phyloP scores from a whole-genome alignment of 176 grass and related monocot genomes.

The Ensete glaucum region DNA sequence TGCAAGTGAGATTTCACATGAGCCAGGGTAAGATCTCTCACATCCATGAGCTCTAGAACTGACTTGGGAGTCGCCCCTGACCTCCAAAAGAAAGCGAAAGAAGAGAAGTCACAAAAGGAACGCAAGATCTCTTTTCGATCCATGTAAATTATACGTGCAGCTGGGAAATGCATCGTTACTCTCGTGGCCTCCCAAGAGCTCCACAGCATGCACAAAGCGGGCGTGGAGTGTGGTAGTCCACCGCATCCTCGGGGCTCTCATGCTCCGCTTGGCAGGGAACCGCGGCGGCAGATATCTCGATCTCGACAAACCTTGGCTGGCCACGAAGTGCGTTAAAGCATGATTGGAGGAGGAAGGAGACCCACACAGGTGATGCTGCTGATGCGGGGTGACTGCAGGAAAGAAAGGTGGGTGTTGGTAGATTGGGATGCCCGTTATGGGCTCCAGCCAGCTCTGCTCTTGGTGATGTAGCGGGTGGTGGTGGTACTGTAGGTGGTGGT shows the following conservation, averaged over 20 bases:
- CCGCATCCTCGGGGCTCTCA: slow-evolving; percentile 73
- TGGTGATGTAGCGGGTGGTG: slow-evolving; percentile 27
- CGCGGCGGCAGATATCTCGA: slow-evolving; percentile 27
- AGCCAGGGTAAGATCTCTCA: slow-evolving; percentile 88
- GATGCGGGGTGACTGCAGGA: slow-evolving; percentile 39
- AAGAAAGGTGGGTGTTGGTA: slow-evolving; percentile 57
- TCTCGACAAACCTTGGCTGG: slow-evolving; percentile 26
- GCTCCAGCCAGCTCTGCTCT: slow-evolving; percentile 43
- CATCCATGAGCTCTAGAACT: slow-evolving; percentile 93
- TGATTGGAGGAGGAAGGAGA: not conserved
- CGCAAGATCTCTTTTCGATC: no score
- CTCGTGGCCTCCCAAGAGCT: slow-evolving; percentile 83
- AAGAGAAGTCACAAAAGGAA: not conserved
- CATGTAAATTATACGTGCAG: not conserved
- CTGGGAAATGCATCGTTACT: slow-evolving; percentile 34
- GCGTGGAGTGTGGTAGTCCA: slow-evolving; percentile 89
- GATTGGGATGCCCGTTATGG: slow-evolving; percentile 79
- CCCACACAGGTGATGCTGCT: slow-evolving; percentile 15
- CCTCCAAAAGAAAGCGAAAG: slow-evolving; percentile 8
- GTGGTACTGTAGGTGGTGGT: slow-evolving; percentile 26
- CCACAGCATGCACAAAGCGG: slow-evolving; percentile 81
- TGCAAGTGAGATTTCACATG: slow-evolving; percentile 95
- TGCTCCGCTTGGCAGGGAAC: slow-evolving; percentile 43
- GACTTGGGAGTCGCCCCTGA: slow-evolving; percentile 89
- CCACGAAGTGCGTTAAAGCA: not conserved